Conservation (phyloP, 1,284 basidiomycete species). For the Serendipita sp. region DNA sequence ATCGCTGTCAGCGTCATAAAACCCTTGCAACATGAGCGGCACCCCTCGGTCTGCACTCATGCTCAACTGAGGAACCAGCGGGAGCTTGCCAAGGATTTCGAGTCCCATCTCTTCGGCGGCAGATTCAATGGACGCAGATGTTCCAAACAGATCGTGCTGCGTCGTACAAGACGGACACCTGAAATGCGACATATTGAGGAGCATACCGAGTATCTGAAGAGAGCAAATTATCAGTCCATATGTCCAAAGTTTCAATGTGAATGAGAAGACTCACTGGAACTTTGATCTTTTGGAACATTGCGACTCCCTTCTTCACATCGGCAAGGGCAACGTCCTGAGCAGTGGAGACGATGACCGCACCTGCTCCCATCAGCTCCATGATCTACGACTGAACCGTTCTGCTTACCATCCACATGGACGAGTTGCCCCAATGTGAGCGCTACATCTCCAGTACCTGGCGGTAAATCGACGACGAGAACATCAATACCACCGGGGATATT, state of each 20-base stretch:
- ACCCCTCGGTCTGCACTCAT: constrained; percentile 60
- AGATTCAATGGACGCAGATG: constrained; percentile 46
- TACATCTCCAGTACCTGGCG: constrained; percentile 94
- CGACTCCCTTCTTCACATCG: constrained; percentile 85
- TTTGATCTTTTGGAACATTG: constrained; percentile 83
- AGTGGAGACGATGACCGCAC: constrained; percentile 84
- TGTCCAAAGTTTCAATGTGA: neutral
- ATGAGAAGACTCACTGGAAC: constrained; percentile 52
- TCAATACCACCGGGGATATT: constrained; percentile 26
- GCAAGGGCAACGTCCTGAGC: constrained; percentile 90
- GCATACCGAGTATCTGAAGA: constrained; percentile 66
- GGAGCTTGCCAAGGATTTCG: constrained; percentile 72
- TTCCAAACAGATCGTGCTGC: constrained; percentile 70
- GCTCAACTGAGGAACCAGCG: constrained; percentile 68
- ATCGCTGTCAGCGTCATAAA: neutral
- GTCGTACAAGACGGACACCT: constrained; percentile 65
- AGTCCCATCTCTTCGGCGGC: constrained; percentile 50
- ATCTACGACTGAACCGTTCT: neutral
- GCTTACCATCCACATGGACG: constrained; percentile 69
- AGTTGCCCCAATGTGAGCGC: constrained; percentile 87
- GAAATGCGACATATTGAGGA: constrained; percentile 87
- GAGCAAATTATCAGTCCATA: neutral
- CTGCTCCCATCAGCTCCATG: constrained; percentile 27
- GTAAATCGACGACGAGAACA: constrained; percentile 88
- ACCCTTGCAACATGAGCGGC: constrained; percentile 35